Percentiles rank a stretch among this genome's conserved stretches.
Evolutionary conservation across 176 grass and related monocot species (phyloP).

Genomic region (Phragmites australis): DNA sequence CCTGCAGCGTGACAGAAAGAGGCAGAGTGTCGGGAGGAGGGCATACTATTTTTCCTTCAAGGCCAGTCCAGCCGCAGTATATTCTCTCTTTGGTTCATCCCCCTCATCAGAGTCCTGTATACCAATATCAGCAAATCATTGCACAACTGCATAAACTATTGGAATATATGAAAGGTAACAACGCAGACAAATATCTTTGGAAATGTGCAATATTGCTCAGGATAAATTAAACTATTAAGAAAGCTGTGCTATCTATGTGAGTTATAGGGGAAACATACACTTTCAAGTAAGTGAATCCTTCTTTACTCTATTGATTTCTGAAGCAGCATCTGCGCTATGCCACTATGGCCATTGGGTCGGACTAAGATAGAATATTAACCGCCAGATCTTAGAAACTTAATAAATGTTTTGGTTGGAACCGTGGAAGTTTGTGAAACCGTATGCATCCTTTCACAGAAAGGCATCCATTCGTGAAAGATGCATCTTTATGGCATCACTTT

Average conservation of each 20-base stretch:
- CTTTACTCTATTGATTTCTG: neutral
- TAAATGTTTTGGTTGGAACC: neutral
- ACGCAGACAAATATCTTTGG: neutral
- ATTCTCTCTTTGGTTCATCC: conserved; percentile 72
- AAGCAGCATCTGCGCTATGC: neutral
- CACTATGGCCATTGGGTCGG: neutral
- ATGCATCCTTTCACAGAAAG: too few species aligned
- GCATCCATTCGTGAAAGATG: neutral
- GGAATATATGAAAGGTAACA: conserved; percentile 29
- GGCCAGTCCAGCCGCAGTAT: conserved; percentile 76
- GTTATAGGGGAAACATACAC: neutral
- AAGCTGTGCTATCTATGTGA: neutral
- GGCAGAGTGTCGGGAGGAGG: conserved; percentile 16
- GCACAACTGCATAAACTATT: conserved; percentile 8
- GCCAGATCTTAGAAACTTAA: neutral
- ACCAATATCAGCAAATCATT: conserved; percentile 48
- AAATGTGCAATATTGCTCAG: neutral
- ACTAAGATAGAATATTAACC: neutral
- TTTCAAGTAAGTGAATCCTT: neutral
- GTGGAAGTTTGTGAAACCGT: too few species aligned
- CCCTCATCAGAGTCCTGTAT: conserved; percentile 83
- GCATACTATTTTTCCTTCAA: conserved; percentile 99
- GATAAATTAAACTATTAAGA: conserved; percentile 15
- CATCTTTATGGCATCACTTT: neutral
- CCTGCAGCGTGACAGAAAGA: neutral